Conservation (phyloP, 2,329 filamentous ascomycete species). For the Chaetothyriales sp. region DNA sequence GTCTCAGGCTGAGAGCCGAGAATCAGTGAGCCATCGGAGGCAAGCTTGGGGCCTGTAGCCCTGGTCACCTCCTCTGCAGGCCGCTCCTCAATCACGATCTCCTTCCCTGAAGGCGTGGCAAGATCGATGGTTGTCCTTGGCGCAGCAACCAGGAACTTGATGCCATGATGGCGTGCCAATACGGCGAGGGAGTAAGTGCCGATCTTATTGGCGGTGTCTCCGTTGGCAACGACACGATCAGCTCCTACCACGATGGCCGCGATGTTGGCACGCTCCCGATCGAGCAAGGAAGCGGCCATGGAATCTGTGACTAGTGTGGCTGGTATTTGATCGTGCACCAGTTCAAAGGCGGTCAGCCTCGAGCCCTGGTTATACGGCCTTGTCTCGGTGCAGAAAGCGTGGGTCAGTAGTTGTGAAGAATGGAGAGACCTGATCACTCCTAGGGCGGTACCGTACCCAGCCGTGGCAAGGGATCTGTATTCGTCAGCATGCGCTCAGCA, state of each 20-base stretch:
- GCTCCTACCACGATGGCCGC: conserved; percentile 84
- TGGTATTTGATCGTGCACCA: conserved; percentile 86
- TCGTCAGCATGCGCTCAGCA: conserved; percentile 8
- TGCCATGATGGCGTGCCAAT: conserved; percentile 69
- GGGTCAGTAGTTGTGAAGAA: conserved; percentile 48
- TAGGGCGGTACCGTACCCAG: conserved; percentile 90
- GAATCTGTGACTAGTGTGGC: conserved; percentile 88
- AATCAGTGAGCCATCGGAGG: conserved; percentile 42
- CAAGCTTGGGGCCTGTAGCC: conserved; percentile 60
- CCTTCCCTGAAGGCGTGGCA: conserved; percentile 56
- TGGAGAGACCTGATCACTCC: conserved; percentile 82
- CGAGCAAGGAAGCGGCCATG: conserved; percentile 82
- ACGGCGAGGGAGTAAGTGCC: conserved; percentile 88
- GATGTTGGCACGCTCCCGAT: conserved; percentile 45
- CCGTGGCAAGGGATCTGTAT: conserved; percentile 70
- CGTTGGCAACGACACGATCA: conserved; percentile 87
- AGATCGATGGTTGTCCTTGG: conserved; percentile 90
- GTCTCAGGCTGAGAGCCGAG: conserved; percentile 50
- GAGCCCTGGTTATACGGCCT: conserved; percentile 96
- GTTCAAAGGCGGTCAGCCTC: conserved; percentile 83
- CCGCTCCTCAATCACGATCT: conserved; percentile 84
- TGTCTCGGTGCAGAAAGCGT: conserved; percentile 93
- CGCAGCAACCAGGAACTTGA: conserved; percentile 90
- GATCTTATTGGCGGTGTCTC: conserved; percentile 97
- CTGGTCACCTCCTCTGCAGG: conserved; percentile 68